These are phyloP conservation scores for Phytopythium chamaehyphon DNA, from an alignment of 352 stramenopile species.

Conservation along the genomic window DNA sequence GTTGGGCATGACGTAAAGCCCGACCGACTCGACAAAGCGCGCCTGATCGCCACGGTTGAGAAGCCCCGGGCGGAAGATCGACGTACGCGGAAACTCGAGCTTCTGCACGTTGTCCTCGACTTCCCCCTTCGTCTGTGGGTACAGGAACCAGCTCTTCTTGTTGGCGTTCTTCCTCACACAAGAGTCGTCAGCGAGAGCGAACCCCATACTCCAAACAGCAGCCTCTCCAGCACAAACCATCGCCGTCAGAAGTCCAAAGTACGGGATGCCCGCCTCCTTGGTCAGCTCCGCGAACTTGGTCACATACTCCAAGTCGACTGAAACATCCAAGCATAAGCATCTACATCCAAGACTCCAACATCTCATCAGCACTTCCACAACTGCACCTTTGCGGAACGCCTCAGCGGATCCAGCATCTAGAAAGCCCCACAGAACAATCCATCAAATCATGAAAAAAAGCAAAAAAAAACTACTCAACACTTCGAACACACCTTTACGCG, in stretches of 20 bases:
- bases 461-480: background rate
- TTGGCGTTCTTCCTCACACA: slow-evolving; percentile 54
- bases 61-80: slow-evolving; percentile 57
- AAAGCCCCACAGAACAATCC: too few species aligned
- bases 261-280: slow-evolving; percentile 41
- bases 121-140: slow-evolving; percentile 73
- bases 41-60: slow-evolving; percentile 54
- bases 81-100: slow-evolving; percentile 46
- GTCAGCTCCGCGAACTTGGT: slow-evolving; percentile 44
- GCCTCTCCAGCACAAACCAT: slow-evolving; percentile 11
- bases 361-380: background rate
- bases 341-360: too few species aligned
- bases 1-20: slow-evolving; percentile 39
- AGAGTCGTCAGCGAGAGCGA: too few species aligned
- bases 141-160: slow-evolving; percentile 78
- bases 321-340: background rate
- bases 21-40: slow-evolving; percentile 50
- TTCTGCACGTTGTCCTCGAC: slow-evolving; percentile 60
- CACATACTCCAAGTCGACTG: slow-evolving; percentile 74
- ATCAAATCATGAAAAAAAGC: too few species aligned
- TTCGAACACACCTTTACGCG: slow-evolving; percentile 46
- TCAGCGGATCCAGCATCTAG: slow-evolving; percentile 53
- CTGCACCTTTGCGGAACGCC: slow-evolving; percentile 67
- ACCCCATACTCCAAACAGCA: background rate
- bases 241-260: slow-evolving; percentile 65